Evolutionary conservation across 768 basidiomycete genomes (phyloP).

Genomic region (Rhodotorula diobovata): DNA sequence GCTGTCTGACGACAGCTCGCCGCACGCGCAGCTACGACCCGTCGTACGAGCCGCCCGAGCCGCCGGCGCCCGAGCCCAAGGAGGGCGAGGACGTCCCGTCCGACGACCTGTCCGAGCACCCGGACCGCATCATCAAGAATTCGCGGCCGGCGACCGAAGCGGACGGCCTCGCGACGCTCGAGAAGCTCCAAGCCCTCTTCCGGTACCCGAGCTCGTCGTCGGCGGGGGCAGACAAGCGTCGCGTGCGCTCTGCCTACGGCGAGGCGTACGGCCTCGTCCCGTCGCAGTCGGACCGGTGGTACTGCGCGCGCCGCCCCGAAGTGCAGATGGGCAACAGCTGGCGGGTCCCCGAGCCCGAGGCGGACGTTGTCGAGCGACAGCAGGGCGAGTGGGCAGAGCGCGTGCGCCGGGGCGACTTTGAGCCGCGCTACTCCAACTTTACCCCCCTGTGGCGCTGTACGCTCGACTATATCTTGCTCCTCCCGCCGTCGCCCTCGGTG

Average conservation of each 20-base stretch:
- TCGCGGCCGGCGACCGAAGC: constrained; percentile 68
- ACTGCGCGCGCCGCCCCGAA: constrained; percentile 18
- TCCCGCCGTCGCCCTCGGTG: constrained; percentile 36
- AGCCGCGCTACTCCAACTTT: constrained; percentile 35
- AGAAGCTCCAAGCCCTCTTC: constrained; percentile 50
- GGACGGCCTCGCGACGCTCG: constrained; percentile 59
- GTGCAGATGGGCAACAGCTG: constrained; percentile 44
- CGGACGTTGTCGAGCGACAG: constrained; percentile 59
- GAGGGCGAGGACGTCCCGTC: constrained; percentile 48
- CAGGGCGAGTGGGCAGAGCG: constrained; percentile 43
- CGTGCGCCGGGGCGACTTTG: constrained; percentile 34
- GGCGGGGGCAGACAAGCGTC: not conserved
- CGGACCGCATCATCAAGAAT: constrained; percentile 65
- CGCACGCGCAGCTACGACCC: constrained; percentile 11
- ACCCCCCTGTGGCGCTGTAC: constrained; percentile 37
- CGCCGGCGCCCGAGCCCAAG: constrained; percentile 22
- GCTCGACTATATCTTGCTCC: constrained; percentile 69
- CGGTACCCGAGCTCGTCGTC: not conserved
- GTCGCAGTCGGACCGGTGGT: constrained; percentile 28
- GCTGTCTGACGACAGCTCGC: not conserved
- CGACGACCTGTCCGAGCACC: constrained; percentile 53
- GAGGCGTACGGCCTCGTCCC: constrained; percentile 39
- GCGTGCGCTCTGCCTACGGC: constrained; percentile 29
- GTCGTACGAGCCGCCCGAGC: constrained; percentile 12
- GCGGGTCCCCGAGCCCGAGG: constrained; percentile 50